A percentile compares a stretch with the other conserved stretches of the same genome.
Evolutionary conservation across 2,329 filamentous ascomycete genomes (phyloP).

Genomic region (Drechslerella coelobrocha): DNA sequence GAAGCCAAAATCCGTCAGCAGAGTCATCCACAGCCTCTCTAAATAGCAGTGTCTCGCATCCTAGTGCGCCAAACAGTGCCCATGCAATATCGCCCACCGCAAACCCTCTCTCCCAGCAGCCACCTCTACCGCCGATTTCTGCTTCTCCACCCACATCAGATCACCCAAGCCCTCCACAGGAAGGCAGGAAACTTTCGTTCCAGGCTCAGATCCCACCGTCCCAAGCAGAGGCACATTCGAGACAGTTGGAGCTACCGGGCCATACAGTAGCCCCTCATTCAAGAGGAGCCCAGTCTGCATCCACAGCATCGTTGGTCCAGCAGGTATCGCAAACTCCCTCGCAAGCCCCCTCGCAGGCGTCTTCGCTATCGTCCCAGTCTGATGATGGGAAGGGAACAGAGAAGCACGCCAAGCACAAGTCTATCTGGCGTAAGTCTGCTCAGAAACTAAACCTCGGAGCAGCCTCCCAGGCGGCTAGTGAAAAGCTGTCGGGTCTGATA

Average conservation of each 20-base stretch:
- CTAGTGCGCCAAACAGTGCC: constrained; percentile 55
- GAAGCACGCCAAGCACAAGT: constrained; percentile 32
- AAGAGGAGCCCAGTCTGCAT: constrained; percentile 52
- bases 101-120: constrained; percentile 54
- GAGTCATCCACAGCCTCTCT: constrained; percentile 88
- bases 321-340: constrained; percentile 54
- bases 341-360: constrained; percentile 34
- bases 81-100: constrained; percentile 56
- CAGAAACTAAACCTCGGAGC: constrained; percentile 38
- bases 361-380: constrained; percentile 44
- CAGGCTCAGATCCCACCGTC: constrained; percentile 60
- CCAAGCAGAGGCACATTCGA: constrained; percentile 59
- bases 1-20: constrained; percentile 80
- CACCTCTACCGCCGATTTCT: constrained; percentile 53
- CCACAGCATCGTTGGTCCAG: constrained; percentile 56
- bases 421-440: constrained; percentile 47
- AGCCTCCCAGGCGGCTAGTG: constrained; percentile 10
- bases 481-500: constrained; percentile 34
- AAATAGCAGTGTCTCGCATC: constrained; percentile 44
- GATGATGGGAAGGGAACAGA: constrained; percentile 27
- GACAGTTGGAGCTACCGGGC: constrained; percentile 53
- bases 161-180: not conserved
- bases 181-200: constrained; percentile 20
- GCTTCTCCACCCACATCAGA: constrained; percentile 49
- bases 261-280: constrained; percentile 56